A percentile compares a stretch with the other conserved stretches of the same genome.
Conservation (phyloP, 148 eudicot genomes). For the Diospyros kaki region DNA sequence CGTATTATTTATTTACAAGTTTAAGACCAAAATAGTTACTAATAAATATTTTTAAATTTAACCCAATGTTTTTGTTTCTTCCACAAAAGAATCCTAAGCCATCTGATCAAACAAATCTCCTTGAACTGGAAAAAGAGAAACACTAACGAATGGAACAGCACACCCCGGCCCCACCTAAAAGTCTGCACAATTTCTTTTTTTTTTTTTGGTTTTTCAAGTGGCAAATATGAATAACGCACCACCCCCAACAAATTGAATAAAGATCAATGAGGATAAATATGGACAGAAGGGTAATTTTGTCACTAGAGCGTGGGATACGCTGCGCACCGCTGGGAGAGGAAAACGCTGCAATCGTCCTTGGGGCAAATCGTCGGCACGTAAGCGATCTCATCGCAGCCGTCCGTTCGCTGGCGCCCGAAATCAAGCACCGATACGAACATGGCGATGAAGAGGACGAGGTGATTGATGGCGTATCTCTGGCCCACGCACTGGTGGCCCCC, state of each 20-base stretch:
- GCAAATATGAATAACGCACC: not conserved
- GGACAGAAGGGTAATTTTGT: not conserved
- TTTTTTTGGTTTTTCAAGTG: too few relatives aligned
- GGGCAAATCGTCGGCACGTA: constrained; percentile 81
- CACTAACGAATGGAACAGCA: too few relatives aligned
- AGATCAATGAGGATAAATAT: not conserved
- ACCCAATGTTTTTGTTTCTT: not conserved
- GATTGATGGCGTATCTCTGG: constrained; percentile 69
- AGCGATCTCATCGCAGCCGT: constrained; percentile 74
- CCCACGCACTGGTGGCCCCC: constrained; percentile 93
- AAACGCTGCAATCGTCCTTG: constrained; percentile 74
- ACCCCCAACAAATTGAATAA: not conserved
- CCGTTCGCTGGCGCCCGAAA: constrained; percentile 56
- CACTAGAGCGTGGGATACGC: constrained; percentile 21
- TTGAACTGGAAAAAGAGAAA: not conserved
- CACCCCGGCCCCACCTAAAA: too few relatives aligned
- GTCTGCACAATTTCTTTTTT: too few relatives aligned
- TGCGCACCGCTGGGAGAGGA: constrained; percentile 31
- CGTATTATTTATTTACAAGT: too few relatives aligned
- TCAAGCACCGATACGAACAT: constrained; percentile 58
- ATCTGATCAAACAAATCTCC: not conserved
- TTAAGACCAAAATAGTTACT: too few relatives aligned
- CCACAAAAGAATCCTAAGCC: not conserved
- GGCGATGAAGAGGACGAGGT: constrained; percentile 65
- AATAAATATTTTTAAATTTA: too few relatives aligned